phyloP scores from a whole-genome alignment of 2,329 filamentous ascomycete species.

The Pseudocercospora vitis region DNA sequence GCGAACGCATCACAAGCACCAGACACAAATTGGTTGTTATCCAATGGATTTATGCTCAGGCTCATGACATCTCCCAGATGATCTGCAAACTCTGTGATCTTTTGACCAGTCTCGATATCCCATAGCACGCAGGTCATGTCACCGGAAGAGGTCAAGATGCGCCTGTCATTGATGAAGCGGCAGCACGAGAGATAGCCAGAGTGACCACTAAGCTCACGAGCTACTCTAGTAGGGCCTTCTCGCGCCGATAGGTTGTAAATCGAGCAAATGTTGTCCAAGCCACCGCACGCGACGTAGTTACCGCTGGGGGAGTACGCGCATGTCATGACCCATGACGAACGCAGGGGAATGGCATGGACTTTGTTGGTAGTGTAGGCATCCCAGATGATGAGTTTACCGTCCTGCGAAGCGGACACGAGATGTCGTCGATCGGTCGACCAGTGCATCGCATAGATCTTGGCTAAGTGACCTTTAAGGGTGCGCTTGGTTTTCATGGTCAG shows the following conservation, averaged over 20 bases:
- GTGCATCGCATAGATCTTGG: conserved; percentile 99
- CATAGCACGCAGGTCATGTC: conserved; percentile 99
- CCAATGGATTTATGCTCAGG: conserved; percentile 98
- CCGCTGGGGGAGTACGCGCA: conserved; percentile 98
- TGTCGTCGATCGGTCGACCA: conserved; percentile 98
- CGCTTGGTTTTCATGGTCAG: conserved; percentile 98
- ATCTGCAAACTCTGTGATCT: conserved; percentile 97
- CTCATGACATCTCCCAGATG: conserved; percentile 99
- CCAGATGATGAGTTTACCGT: conserved; percentile 99
- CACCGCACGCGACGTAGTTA: conserved; percentile 97
- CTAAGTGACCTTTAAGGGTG: conserved; percentile 94
- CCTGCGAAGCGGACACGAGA: conserved; percentile 95
- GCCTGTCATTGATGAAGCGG: conserved; percentile 96
- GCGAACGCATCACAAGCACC: conserved; percentile 98
- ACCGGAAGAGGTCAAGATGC: conserved; percentile 94
- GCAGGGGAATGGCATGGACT: conserved; percentile 94
- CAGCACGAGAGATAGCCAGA: conserved; percentile 98
- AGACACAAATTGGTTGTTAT: conserved; percentile 99
- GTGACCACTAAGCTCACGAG: conserved; percentile 92
- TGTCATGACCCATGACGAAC: conserved; percentile 99
- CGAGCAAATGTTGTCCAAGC: conserved; percentile 98
- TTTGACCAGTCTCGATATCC: conserved; percentile 97
- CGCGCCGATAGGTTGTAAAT: conserved; percentile 98
- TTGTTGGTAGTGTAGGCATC: conserved; percentile 99
- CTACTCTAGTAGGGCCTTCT: conserved; percentile 95